These are phyloP conservation scores for Chrysoporthe puriensis DNA, from an alignment of 2,329 filamentous ascomycete genomes.

Conservation along the genomic window DNA sequence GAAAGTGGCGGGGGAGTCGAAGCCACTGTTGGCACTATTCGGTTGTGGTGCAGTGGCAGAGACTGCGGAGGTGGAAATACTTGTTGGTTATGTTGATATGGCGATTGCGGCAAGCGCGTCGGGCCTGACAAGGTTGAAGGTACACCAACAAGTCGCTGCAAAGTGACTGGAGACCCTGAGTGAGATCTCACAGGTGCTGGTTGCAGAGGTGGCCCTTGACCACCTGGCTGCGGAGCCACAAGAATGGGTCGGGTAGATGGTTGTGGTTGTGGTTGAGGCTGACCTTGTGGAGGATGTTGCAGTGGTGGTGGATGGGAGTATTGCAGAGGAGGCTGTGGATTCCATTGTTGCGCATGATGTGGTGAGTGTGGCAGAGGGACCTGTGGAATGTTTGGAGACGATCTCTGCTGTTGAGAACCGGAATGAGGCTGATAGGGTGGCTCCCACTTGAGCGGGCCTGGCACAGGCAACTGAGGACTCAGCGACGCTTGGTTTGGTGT, in stretches of 20 bases:
- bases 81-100: conserved; percentile 27
- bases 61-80: conserved; percentile 21
- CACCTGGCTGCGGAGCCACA: conserved; percentile 42
- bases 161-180: conserved; percentile 33
- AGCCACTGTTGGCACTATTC: conserved; percentile 17
- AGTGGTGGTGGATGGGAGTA: conserved; percentile 29
- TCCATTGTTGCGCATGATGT: conserved; percentile 25
- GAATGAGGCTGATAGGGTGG: conserved; percentile 43
- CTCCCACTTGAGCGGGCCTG: conserved; percentile 46
- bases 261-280: conserved; percentile 16
- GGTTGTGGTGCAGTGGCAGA: conserved; percentile 15
- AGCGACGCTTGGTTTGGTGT: conserved; percentile 32
- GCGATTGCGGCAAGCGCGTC: conserved; percentile 18
- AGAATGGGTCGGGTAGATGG: conserved; percentile 35
- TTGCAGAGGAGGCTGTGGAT: conserved; percentile 20
- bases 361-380: conserved; percentile 20
- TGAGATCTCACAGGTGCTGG: conserved; percentile 35
- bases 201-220: conserved; percentile 34
- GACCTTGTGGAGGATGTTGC: conserved; percentile 19
- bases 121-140: conserved; percentile 23
- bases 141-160: conserved; percentile 22
- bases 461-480: conserved; percentile 34
- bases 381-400: conserved; percentile 14
- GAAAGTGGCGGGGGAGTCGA: conserved; percentile 23
- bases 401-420: conserved; percentile 29